A percentile compares a stretch with the other conserved stretches of the same genome.
Evolutionary conservation across 306 rosid genomes (phyloP).

Genomic region (Vigna angularis): DNA sequence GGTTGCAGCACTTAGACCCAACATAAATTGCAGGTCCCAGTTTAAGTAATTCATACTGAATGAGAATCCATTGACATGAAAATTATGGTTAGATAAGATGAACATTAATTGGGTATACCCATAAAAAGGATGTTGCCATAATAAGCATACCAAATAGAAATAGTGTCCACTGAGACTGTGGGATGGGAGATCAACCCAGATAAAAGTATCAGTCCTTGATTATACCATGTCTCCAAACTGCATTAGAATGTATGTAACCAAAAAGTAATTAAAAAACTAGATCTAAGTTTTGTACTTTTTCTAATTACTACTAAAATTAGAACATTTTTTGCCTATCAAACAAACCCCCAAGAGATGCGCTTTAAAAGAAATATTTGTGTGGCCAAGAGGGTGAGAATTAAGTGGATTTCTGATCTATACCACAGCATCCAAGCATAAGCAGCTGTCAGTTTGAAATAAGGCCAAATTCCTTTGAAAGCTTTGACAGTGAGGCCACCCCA

Average conservation of each 20-base stretch:
- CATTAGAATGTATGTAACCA: constrained; percentile 9
- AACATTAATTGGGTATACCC: neutral
- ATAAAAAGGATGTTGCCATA: constrained; percentile 24
- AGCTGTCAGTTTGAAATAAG: constrained; percentile 56
- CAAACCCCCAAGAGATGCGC: neutral
- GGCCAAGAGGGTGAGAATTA: neutral
- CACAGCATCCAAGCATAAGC: constrained; percentile 65
- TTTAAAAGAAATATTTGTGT: neutral
- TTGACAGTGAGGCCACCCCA: constrained; percentile 62
- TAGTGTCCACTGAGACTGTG: constrained; percentile 55
- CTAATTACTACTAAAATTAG: neutral
- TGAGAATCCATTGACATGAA: constrained; percentile 14
- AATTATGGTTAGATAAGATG: constrained; percentile 25
- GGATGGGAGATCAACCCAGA: constrained; percentile 69
- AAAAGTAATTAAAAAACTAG: too few relatives aligned
- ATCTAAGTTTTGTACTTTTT: neutral
- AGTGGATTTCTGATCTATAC: constrained; percentile 30
- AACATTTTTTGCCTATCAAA: neutral
- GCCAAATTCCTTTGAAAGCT: constrained; percentile 67
- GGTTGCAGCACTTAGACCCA: constrained; percentile 38
- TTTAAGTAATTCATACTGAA: constrained; percentile 33
- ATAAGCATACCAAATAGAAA: constrained; percentile 46
- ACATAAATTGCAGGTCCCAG: constrained; percentile 41
- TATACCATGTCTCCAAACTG: constrained; percentile 78
- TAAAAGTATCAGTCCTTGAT: constrained; percentile 63